Evolutionary conservation across 345 rosid species (phyloP).

Genomic region (Syzygium jambos): DNA sequence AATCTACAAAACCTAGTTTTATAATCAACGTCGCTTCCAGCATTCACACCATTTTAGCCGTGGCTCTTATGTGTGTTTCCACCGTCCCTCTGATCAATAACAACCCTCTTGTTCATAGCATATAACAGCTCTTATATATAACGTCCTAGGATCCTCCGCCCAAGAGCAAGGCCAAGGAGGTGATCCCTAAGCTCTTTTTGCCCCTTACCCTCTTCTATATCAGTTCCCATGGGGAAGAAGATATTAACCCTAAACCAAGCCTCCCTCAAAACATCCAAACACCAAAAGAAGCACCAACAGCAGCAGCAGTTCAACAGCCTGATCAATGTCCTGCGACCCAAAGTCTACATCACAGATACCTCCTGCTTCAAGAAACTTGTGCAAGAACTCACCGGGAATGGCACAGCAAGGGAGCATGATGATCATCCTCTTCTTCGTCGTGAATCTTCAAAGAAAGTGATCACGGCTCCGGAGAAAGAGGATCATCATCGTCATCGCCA

Average conservation of each 20-base stretch:
- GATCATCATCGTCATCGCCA: neutral
- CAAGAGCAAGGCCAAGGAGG: neutral
- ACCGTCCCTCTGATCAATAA: neutral
- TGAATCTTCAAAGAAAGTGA: neutral
- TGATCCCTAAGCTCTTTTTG: neutral
- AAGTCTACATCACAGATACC: slow-evolving; percentile 21
- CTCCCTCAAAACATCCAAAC: neutral
- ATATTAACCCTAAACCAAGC: neutral
- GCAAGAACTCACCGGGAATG: slow-evolving; percentile 31
- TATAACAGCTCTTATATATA: neutral
- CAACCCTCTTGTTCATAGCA: neutral
- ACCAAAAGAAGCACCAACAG: slow-evolving; percentile 3
- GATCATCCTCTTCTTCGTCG: neutral
- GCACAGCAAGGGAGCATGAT: neutral
- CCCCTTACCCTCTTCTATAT: neutral
- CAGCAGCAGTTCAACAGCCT: slow-evolving; percentile 2
- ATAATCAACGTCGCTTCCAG: neutral
- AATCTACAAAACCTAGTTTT: neutral
- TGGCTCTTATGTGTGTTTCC: neutral
- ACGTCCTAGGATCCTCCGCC: slow-evolving; percentile 1
- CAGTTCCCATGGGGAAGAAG: slow-evolving; percentile 1
- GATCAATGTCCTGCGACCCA: slow-evolving; percentile 19
- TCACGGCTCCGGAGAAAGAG: neutral
- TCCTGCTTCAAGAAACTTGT: slow-evolving; percentile 24
- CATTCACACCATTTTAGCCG: neutral